phyloP scores from a whole-genome alignment of 2,329 filamentous ascomycete genomes.

The Triangularia setosa region DNA sequence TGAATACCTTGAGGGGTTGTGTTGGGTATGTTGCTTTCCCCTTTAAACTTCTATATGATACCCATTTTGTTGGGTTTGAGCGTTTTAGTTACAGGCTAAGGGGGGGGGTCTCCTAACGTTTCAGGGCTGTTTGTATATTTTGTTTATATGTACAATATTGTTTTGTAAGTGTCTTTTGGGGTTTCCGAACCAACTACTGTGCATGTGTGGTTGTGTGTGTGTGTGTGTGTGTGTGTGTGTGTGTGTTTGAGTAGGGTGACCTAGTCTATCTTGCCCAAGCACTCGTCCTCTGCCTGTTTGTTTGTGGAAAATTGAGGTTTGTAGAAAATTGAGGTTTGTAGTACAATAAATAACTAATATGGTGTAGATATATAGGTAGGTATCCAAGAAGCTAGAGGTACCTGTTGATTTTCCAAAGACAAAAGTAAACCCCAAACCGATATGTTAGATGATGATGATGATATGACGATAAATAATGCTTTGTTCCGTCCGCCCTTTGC shows the following conservation, averaged over 20 bases:
- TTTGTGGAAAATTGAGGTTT: too few relatives aligned
- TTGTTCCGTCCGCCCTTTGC: not conserved
- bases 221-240: too few relatives aligned
- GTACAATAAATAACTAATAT: too few relatives aligned
- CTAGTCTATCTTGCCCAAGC: too few relatives aligned
- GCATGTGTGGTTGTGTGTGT: too few relatives aligned
- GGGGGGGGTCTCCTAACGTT: too few relatives aligned
- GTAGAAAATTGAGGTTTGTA: too few relatives aligned
- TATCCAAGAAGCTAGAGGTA: not conserved
- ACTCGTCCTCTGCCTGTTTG: too few relatives aligned
- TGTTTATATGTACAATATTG: not conserved
- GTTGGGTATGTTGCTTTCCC: not conserved
- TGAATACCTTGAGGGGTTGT: not conserved
- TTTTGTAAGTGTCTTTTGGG: not conserved
- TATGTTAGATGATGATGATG: not conserved
- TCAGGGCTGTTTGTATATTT: not conserved
- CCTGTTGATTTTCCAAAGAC: not conserved
- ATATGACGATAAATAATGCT: not conserved
- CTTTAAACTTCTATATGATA: not conserved
- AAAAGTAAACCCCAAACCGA: not conserved
- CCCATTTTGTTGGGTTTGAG: not conserved
- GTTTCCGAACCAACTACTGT: too few relatives aligned
- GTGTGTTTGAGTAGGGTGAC: too few relatives aligned
- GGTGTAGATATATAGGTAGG: not conserved
- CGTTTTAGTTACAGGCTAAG: too few relatives aligned